Conservation (phyloP, 352 stramenopile species). For the Globisporangium viniferum region DNA sequence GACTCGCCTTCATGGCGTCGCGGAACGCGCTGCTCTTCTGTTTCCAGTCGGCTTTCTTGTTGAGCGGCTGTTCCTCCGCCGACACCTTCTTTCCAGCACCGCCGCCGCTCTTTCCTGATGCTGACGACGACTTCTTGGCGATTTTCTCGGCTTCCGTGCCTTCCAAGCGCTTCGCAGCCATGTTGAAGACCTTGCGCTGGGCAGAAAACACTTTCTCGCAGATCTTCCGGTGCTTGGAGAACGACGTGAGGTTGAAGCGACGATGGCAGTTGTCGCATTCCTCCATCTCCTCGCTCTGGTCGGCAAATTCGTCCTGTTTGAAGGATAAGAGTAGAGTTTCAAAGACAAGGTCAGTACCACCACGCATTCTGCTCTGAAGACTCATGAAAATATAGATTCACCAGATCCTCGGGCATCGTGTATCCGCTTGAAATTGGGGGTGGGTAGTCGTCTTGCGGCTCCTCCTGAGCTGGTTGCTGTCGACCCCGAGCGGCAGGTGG, state of each 20-base stretch:
- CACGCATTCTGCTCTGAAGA: background rate
- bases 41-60: conserved; percentile 79
- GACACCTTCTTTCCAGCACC: conserved; percentile 20
- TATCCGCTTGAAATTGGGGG: conserved; percentile 43
- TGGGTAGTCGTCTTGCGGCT: conserved; percentile 31
- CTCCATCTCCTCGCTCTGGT: conserved; percentile 51
- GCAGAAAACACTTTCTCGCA: conserved; percentile 86
- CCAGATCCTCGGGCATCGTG: conserved; percentile 29
- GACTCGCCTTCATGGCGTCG: conserved; percentile 84
- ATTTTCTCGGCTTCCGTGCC: conserved; percentile 73
- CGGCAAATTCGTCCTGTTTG: conserved; percentile 46
- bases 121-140: conserved; percentile 31
- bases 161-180: conserved; percentile 67
- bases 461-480: conserved; percentile 28
- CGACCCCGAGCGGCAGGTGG: conserved; percentile 4
- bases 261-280: conserved; percentile 80
- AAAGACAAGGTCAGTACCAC: background rate
- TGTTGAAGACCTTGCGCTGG: conserved; percentile 87
- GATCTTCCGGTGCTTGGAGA: conserved; percentile 81
- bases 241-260: conserved; percentile 72
- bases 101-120: conserved; percentile 21
- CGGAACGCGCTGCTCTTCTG: conserved; percentile 83
- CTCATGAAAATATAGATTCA: conserved; percentile 13
- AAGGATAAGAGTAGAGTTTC: background rate
- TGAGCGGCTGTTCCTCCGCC: conserved; percentile 52